Base-by-base conservation (phyloP, 2,329 filamentous ascomycete species). In the Ambrosiella cleistominuta region DNA sequence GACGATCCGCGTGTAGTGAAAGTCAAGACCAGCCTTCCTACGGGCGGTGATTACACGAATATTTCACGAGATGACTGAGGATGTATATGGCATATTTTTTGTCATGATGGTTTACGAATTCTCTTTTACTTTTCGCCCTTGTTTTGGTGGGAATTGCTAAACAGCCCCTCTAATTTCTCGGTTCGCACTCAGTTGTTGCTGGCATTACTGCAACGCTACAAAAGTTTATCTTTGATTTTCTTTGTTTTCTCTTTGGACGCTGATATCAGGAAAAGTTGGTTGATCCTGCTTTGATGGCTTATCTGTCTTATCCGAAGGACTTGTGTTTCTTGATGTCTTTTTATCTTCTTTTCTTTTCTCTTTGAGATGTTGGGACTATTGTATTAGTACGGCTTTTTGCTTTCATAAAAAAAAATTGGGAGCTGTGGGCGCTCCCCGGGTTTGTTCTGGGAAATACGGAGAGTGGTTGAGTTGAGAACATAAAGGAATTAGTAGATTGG, bases 1-100 rank as follows among this genome's bases (percentile, higher is more conserved):
- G 71, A 71, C 61, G 70, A 71, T 61, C 68, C 71, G 63, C 69
- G 68, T 61, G 71, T 70, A 59, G 66, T 70, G 61, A 68, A 68
- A 63, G 70, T 74, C 65, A 70, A 73, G 62, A 70, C 70, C 63
- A 70, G 71, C 62, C 65, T 51, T 9, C 8, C 19, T 15, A 36
- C 6, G 8, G 19, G 17, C 12, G 47, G 57, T 27, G 52, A 57
- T 8, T 47, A 27, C 27, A 27, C 27, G 27, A 5, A 27, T 27
- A 27, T 27, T 27, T 27, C 27, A 27, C 44, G 2, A 17, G n/a
- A 17, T 47, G 44, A 47, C 7, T 39, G 38, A 63, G 64, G 62
- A 64, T 64, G 63, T 64, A 64, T 64, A 66, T 66, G 64, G 63
- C 66, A 64, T 67, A 13, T 60, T 47, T 58, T 39, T 55, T 15